phyloP scores from a whole-genome alignment of 164 flowering plant species.

The Chimonanthus praecox region DNA sequence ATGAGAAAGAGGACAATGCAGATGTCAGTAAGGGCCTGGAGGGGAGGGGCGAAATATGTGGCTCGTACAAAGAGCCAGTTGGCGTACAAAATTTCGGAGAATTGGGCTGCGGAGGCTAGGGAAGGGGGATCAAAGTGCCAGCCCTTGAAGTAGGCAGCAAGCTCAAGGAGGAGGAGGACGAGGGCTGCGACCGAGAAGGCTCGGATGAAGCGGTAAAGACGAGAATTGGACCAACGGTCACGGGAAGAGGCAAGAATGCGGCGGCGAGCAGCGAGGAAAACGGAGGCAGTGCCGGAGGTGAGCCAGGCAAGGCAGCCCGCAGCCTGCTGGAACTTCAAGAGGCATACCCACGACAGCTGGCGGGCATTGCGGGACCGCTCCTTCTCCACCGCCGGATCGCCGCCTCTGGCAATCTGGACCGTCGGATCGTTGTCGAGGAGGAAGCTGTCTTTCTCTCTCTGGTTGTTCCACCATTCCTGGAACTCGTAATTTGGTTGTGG shows the following conservation, averaged over 20 bases:
- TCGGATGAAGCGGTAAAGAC: constrained; percentile 54
- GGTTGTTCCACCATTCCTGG: constrained; percentile 95
- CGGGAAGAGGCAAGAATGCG: constrained; percentile 34
- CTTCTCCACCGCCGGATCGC: constrained; percentile 33
- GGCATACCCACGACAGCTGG: constrained; percentile 58
- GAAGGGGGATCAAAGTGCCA: constrained; percentile 86
- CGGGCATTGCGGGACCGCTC: constrained; percentile 49
- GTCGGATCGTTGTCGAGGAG: constrained; percentile 4
- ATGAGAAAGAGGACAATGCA: constrained; percentile 79
- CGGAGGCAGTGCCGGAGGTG: constrained; percentile 23
- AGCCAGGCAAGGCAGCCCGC: constrained; percentile 34
- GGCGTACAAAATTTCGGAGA: constrained; percentile 52
- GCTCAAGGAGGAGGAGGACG: constrained; percentile 51
- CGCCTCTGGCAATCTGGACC: constrained; percentile 38
- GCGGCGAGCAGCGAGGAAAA: constrained; percentile 59
- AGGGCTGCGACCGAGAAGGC: constrained; percentile 41
- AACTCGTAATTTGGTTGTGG: constrained; percentile 67
- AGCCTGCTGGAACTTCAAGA: constrained; percentile 53
- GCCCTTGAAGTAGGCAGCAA: constrained; percentile 77
- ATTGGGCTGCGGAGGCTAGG: constrained; percentile 28
- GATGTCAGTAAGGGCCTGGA: constrained; percentile 58
- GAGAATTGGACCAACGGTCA: constrained; percentile 22
- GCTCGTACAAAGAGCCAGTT: constrained; percentile 63
- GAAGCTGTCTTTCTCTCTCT: constrained; percentile 12
- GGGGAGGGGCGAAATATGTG: constrained; percentile 70